These are phyloP conservation scores for Cyclotella choctawhatcheeana DNA, from an alignment of 108 stramenopile species.

Conservation along the genomic window DNA sequence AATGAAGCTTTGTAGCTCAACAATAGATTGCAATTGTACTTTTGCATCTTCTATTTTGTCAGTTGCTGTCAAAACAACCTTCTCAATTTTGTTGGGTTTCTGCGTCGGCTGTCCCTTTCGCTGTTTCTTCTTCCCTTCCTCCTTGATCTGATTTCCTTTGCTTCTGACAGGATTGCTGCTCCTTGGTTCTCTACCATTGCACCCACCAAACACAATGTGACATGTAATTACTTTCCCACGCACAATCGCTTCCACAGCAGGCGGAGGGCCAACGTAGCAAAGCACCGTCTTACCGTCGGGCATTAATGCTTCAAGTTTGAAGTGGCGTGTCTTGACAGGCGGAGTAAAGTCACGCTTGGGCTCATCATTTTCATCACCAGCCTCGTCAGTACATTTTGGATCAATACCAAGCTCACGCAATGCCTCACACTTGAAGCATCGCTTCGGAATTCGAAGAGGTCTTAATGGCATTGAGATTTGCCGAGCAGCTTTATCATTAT, in stretches of 20 bases:
- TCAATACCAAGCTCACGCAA: conserved; percentile 1
- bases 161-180: not conserved
- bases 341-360: not conserved
- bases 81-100: conserved; percentile 9
- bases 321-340: not conserved
- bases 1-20: conserved; percentile 19
- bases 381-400: not conserved
- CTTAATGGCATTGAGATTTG: not conserved
- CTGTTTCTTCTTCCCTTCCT: not conserved
- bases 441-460: conserved; percentile 21
- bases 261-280: conserved; percentile 12
- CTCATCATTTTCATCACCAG: not conserved
- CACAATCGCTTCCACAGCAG: conserved; percentile 14
- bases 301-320: conserved; percentile 28
- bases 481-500: not conserved
- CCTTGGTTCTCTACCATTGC: not conserved
- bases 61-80: conserved; percentile 16
- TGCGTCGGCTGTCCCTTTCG: not conserved
- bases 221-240: conserved; percentile 11
- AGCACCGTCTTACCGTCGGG: conserved; percentile 15
- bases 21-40: conserved; percentile 13
- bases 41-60: not conserved
- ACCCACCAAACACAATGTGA: conserved; percentile 2
- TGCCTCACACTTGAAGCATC: conserved; percentile 27
- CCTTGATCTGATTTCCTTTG: not conserved